These are phyloP conservation scores for Globisporangium nagaii DNA, from an alignment of 352 stramenopile species.

Conservation along the genomic window DNA sequence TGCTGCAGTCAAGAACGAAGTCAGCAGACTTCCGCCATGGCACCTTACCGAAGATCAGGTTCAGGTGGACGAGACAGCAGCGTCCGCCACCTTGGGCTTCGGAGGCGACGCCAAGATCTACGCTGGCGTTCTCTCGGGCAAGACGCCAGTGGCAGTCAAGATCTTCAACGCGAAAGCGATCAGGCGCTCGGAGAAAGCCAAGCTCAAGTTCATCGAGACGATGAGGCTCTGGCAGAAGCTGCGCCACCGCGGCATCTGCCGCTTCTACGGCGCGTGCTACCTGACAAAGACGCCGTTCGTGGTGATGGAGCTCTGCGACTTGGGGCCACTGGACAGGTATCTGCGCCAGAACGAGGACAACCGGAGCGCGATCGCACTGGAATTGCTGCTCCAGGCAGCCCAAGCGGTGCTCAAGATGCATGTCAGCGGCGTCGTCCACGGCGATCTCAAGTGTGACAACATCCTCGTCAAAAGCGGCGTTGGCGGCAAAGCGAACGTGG, in stretches of 20 bases:
- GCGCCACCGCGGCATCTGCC: neutral
- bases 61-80: neutral
- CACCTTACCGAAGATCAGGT: neutral
- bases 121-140: neutral
- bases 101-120: neutral
- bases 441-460: slow-evolving; percentile 21
- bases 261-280: neutral
- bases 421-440: slow-evolving; percentile 11
- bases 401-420: neutral
- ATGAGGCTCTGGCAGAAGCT: neutral
- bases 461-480: slow-evolving; percentile 9
- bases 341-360: neutral
- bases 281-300: neutral
- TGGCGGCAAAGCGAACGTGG: neutral
- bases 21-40: neutral
- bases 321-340: neutral
- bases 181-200: neutral
- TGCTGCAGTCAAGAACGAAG: neutral
- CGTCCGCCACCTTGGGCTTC: neutral
- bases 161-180: neutral
- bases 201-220: neutral
- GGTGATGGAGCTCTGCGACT: neutral
- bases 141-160: neutral
- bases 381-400: neutral
- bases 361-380: neutral